phyloP scores from a whole-genome alignment of 306 rosid genomes.

The Sicyos baderoa region DNA sequence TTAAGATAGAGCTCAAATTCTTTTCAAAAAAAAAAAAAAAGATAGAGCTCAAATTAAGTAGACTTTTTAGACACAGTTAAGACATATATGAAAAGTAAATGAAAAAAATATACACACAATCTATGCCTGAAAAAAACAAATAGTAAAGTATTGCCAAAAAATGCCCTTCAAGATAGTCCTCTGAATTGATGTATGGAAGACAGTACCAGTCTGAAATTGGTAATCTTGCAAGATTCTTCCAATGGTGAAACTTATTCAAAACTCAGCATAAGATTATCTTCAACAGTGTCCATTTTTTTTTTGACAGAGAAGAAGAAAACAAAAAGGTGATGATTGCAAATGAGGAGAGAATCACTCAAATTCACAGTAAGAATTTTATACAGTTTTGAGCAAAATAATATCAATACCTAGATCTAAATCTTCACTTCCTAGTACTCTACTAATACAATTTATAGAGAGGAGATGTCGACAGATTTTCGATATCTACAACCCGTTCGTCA shows the following conservation, averaged over 20 bases:
- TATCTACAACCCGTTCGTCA: conserved; percentile 24
- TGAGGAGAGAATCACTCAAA: conserved; percentile 7
- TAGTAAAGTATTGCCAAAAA: background rate
- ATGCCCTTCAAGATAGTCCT: background rate
- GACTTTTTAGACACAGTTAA: background rate
- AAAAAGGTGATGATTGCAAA: background rate
- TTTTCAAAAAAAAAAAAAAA: no score
- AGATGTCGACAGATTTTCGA: background rate
- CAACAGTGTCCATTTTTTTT: no score
- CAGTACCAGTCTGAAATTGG: background rate
- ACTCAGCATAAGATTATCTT: no score
- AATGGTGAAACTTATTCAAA: no score
- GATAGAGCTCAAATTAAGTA: no score
- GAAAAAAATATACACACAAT: background rate
- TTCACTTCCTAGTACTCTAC: conserved; percentile 1
- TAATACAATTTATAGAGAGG: conserved; percentile 5
- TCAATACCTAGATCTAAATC: conserved; percentile 19
- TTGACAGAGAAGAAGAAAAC: background rate
- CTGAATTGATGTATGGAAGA: background rate
- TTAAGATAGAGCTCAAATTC: no score
- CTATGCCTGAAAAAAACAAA: background rate
- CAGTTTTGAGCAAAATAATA: conserved; percentile 16
- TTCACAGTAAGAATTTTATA: conserved; percentile 9
- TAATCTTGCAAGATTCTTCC: background rate
- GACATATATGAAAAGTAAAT: background rate